A percentile compares a stretch with the other conserved stretches of the same genome.
These are phyloP conservation scores for Aspergillus campestris DNA, from an alignment of 495 filamentous ascomycete genomes.

Conservation along the genomic window DNA sequence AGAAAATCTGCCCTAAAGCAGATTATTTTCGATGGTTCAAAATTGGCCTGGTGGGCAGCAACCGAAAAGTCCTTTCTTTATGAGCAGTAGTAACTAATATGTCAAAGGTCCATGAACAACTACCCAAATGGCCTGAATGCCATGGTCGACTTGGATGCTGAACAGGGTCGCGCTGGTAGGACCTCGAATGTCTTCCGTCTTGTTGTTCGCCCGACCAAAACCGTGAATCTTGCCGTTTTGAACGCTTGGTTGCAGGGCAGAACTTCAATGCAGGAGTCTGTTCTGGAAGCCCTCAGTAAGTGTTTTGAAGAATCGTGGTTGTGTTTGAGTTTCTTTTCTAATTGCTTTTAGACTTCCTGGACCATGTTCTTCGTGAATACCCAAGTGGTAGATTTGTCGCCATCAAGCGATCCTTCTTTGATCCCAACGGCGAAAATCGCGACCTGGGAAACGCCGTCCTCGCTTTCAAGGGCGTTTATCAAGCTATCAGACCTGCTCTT, in stretches of 20 bases:
- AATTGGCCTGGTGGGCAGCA: constrained; percentile 62
- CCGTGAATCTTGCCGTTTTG: constrained; percentile 56
- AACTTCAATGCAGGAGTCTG: constrained; percentile 47
- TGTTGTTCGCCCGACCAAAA: constrained; percentile 47
- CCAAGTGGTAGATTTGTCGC: constrained; percentile 55
- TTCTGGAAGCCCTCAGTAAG: constrained; percentile 72
- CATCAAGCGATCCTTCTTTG: constrained; percentile 75
- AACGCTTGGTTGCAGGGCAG: constrained; percentile 53
- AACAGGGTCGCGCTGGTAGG: constrained; percentile 34
- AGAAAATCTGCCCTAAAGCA: constrained; percentile 45
- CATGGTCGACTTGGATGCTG: constrained; percentile 58
- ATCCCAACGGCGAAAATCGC: constrained; percentile 24
- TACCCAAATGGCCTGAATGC: constrained; percentile 33
- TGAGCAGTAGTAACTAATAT: constrained; percentile 1
- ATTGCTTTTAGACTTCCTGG: constrained; percentile 55
- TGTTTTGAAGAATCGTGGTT: background rate
- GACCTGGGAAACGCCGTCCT: constrained; percentile 53
- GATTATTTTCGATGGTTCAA: constrained; percentile 72
- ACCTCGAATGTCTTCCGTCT: constrained; percentile 45
- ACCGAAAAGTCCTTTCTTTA: background rate
- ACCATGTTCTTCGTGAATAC: constrained; percentile 74
- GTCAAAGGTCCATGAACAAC: constrained; percentile 27
- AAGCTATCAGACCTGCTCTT: constrained; percentile 62
- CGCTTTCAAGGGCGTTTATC: constrained; percentile 77
- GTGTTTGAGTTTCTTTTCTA: background rate